Percentiles rank a stretch among this genome's conserved stretches.
Evolutionary conservation across 1,284 basidiomycete species (phyloP).

Genomic region (Rhodotorula sp.): DNA sequence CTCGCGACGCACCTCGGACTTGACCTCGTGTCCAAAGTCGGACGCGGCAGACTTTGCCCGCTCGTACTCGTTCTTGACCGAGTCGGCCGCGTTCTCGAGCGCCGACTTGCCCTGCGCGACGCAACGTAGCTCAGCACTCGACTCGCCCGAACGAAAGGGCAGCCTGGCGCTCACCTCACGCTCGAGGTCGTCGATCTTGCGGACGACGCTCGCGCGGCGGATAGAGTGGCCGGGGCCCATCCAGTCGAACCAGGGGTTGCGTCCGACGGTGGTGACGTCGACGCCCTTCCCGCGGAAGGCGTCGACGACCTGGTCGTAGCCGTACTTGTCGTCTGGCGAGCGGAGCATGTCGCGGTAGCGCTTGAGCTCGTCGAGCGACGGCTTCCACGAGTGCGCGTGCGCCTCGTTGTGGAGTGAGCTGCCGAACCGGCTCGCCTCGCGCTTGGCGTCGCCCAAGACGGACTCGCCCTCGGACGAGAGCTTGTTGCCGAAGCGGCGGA

Average conservation of each 20-base stretch:
- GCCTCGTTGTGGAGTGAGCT: too few species aligned
- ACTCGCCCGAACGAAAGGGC: background rate
- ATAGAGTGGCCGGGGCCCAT: slow-evolving; percentile 6
- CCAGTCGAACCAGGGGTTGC: slow-evolving; percentile 19
- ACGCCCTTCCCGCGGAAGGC: slow-evolving; percentile 13
- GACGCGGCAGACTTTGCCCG: slow-evolving; percentile 7
- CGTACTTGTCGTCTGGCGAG: slow-evolving; percentile 6
- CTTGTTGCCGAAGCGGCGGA: background rate
- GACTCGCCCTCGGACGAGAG: background rate
- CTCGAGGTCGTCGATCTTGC: slow-evolving; percentile 19
- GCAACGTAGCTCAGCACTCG: background rate
- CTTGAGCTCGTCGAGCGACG: background rate
- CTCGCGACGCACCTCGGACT: slow-evolving; percentile 9
- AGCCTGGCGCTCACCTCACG: slow-evolving; percentile 7
- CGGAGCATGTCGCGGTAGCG: slow-evolving; percentile 1
- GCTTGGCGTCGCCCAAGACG: too few species aligned
- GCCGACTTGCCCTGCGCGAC: background rate
- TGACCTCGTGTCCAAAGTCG: slow-evolving; percentile 3
- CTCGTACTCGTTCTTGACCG: slow-evolving; percentile 9
- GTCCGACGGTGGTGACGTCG: background rate
- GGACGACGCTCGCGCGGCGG: slow-evolving; percentile 2
- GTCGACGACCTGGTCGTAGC: slow-evolving; percentile 22
- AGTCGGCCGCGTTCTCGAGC: slow-evolving; percentile 4
- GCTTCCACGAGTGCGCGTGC: too few species aligned
- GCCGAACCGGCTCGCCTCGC: too few species aligned